These are phyloP conservation scores for Botryosphaeria dothidea DNA, from an alignment of 2,329 filamentous ascomycete species.

Conservation along the genomic window DNA sequence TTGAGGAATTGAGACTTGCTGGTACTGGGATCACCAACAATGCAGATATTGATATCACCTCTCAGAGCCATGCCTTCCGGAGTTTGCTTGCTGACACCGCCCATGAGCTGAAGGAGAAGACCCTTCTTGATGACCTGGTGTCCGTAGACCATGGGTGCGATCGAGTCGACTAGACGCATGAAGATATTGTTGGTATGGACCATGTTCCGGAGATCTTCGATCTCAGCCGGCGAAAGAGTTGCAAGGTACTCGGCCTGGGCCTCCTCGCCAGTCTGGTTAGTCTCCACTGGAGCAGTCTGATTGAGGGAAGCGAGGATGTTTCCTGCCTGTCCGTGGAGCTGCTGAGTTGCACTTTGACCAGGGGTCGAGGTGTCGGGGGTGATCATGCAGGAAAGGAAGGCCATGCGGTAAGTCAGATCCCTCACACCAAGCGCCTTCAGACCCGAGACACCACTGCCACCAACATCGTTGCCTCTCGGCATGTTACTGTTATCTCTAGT, in stretches of 20 bases:
- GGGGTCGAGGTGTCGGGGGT: constrained; percentile 82
- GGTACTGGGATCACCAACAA: constrained; percentile 94
- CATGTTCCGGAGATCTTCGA: constrained; percentile 88
- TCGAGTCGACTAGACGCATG: constrained; percentile 84
- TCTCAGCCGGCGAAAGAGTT: constrained; percentile 82
- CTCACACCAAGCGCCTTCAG: constrained; percentile 91
- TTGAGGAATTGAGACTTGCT: constrained; percentile 98
- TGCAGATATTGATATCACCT: constrained; percentile 98
- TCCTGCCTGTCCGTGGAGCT: constrained; percentile 69
- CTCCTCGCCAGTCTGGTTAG: constrained; percentile 66
- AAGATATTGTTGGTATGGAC: constrained; percentile 97
- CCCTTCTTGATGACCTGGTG: constrained; percentile 99
- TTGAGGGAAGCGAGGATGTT: constrained; percentile 87
- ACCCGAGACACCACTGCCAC: constrained; percentile 81
- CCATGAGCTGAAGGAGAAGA: constrained; percentile 87
- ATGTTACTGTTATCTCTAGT: constrained; percentile 78
- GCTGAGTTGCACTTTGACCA: constrained; percentile 70
- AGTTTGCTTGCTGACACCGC: constrained; percentile 90
- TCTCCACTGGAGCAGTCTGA: constrained; percentile 67
- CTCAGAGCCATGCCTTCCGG: constrained; percentile 92
- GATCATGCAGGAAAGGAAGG: constrained; percentile 97
- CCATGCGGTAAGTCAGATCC: constrained; percentile 90
- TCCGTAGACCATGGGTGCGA: constrained; percentile 95
- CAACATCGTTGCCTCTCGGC: constrained; percentile 73
- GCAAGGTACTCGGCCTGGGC: constrained; percentile 85